Conservation (phyloP, 2,329 filamentous ascomycete species). For the Fusarium falciforme region DNA sequence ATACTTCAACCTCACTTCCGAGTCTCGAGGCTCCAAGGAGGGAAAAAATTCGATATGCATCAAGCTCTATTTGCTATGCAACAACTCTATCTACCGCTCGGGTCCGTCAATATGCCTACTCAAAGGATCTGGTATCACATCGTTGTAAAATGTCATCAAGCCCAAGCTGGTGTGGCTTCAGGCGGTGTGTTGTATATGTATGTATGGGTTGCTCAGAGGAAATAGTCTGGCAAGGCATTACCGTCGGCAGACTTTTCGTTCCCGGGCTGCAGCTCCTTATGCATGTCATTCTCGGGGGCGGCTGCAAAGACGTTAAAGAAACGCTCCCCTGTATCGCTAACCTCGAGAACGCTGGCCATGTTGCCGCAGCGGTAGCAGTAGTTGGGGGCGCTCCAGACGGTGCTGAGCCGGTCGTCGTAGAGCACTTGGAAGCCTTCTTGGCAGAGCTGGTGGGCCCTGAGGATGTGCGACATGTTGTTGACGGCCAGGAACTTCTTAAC, state of each 20-base stretch:
- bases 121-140: conserved; percentile 43
- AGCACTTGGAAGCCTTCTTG: conserved; percentile 98
- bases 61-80: conserved; percentile 43
- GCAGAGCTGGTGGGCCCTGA: conserved; percentile 97
- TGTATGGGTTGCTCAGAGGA: conserved; percentile 62
- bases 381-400: conserved; percentile 98
- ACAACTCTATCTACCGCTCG: conserved; percentile 30
- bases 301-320: conserved; percentile 99
- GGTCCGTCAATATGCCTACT: conserved; percentile 26
- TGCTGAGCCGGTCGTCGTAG: conserved; percentile 93
- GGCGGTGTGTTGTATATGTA: conserved; percentile 14
- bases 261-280: conserved; percentile 84
- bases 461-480: conserved; percentile 97
- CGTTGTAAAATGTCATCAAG: conserved; percentile 35
- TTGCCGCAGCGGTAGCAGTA: conserved; percentile 97
- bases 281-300: conserved; percentile 92
- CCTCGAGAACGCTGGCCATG: conserved; percentile 95
- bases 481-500: conserved; percentile 98
- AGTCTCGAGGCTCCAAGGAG: conserved; percentile 21
- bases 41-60: conserved; percentile 38
- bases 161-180: conserved; percentile 20
- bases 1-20: conserved; percentile 23
- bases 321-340: conserved; percentile 90
- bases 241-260: conserved; percentile 77
- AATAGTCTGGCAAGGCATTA: conserved; percentile 76